Evolutionary conservation across 768 basidiomycete genomes (phyloP).

Genomic region (Cantharellus cinnabarinus): DNA sequence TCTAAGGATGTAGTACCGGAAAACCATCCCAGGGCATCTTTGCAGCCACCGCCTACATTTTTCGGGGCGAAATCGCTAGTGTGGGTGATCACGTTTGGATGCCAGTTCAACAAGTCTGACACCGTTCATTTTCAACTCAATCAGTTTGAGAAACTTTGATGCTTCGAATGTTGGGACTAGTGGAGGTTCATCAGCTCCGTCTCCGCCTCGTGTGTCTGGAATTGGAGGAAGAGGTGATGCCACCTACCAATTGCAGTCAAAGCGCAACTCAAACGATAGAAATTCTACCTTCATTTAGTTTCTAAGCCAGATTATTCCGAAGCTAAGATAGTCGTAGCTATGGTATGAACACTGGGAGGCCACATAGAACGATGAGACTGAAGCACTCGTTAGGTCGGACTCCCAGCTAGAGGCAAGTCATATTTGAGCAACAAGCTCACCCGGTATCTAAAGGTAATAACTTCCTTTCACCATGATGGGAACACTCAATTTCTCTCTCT

Average conservation of each 20-base stretch:
- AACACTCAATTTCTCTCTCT: slow-evolving; percentile 9
- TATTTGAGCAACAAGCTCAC: slow-evolving; percentile 95
- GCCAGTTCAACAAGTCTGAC: neutral
- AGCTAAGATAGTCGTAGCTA: slow-evolving; percentile 94
- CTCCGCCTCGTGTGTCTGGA: slow-evolving; percentile 65
- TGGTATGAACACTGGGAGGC: slow-evolving; percentile 31
- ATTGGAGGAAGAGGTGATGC: slow-evolving; percentile 68
- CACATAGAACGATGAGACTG: neutral
- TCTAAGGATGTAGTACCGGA: neutral
- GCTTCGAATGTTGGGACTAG: slow-evolving; percentile 36
- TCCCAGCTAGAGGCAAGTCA: slow-evolving; percentile 96
- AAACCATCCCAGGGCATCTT: neutral
- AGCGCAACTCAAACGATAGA: neutral
- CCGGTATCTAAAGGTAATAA: slow-evolving; percentile 74
- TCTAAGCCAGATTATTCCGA: slow-evolving; percentile 97
- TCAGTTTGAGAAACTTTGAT: slow-evolving; percentile 32
- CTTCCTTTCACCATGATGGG: slow-evolving; percentile 1
- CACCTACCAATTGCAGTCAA: slow-evolving; percentile 1
- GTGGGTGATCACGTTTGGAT: neutral
- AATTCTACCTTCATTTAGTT: slow-evolving; percentile 25
- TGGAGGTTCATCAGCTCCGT: slow-evolving; percentile 27
- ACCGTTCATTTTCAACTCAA: neutral
- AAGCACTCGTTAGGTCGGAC: slow-evolving; percentile 44
- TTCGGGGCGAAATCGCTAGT: neutral
- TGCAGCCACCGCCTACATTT: neutral